Conservation (phyloP, 2,329 filamentous ascomycete genomes). For the Colletotrichum sp. region DNA sequence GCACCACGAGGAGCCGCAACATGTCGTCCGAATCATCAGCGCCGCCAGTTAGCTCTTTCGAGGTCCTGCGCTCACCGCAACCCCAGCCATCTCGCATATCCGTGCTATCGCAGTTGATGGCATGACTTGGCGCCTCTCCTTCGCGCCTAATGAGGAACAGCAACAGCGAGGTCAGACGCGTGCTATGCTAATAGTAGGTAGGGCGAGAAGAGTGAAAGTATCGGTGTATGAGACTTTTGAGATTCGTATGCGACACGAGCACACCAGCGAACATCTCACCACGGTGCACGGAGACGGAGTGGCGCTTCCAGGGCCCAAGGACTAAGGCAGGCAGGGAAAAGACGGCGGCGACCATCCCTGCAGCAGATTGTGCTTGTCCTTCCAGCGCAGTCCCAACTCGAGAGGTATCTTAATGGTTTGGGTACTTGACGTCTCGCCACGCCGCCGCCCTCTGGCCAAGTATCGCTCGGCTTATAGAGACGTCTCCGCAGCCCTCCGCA, state of each 20-base stretch:
- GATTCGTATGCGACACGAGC: background rate
- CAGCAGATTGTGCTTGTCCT: background rate
- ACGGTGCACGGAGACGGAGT: background rate
- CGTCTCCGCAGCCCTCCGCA: background rate
- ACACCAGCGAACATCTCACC: background rate
- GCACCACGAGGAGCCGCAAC: conserved; percentile 3
- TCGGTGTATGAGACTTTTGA: background rate
- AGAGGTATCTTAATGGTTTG: background rate
- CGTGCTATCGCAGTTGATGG: background rate
- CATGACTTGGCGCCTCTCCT: background rate
- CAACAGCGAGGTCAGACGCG: background rate
- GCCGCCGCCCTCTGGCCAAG: background rate
- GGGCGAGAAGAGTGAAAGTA: background rate
- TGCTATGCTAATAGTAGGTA: background rate
- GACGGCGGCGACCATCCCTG: background rate
- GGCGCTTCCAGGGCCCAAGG: background rate
- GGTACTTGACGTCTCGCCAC: background rate
- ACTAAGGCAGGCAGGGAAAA: background rate
- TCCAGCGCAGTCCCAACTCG: background rate
- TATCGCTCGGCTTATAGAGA: background rate
- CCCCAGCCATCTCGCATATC: background rate
- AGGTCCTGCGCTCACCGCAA: background rate
- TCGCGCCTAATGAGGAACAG: background rate
- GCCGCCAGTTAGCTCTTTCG: background rate
- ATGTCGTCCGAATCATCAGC: background rate